Base-by-base conservation (phyloP, 148 eudicot genomes). In the Euryodendron excelsum region DNA sequence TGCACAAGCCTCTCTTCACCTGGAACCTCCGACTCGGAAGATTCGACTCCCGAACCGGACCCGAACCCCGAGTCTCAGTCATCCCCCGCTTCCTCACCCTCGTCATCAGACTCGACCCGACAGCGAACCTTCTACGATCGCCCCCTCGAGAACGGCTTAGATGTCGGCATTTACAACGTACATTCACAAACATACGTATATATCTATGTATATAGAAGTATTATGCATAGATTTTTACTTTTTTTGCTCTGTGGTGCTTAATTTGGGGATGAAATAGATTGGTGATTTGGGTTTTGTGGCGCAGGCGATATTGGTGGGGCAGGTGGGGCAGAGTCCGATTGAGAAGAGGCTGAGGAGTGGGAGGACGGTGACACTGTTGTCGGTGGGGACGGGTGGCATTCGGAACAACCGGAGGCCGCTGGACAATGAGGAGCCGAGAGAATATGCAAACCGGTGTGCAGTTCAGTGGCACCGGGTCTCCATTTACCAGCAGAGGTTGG, bases 391-490 rank as follows among this genome's bases (percentile, higher is more conserved):
- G 1, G 98, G 98, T 27, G 98, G 98, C 37, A 89, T 95, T 72
- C 84, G 90, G 59, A 95, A 89, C 75, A 93, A 91, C 79, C 88
- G 98, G 72, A 72, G 93, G 85, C 98, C 98, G 8, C 82, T 95
- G 65, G 87, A 91, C 31, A 84, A 85, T 70, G 98, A 95, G 76
- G 94, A 90, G 47, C 98, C 98, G 0, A 85, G 85, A 79, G 97
- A 93, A 30, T 95, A 88, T 85, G 98, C 98, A 17, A 88, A 93
- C 78, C 89, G 97, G 1, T 89, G 94, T 79, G 85, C 87, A 31
- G 94, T 93, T 64, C 98, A 95, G 81, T 95, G 98, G 98, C 98
- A 95, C 71, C 85, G 98, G 74, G 97, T 95, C 78, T 82, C 91
- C 27, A 66, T 95, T 73, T 95, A 91, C 69, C 82, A 89, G 1